Evolutionary conservation across 2,329 filamentous ascomycete genomes (phyloP), one percentile per base, ranked within the genome.

Genomic region (Pseudogymnoascus sp.): DNA sequence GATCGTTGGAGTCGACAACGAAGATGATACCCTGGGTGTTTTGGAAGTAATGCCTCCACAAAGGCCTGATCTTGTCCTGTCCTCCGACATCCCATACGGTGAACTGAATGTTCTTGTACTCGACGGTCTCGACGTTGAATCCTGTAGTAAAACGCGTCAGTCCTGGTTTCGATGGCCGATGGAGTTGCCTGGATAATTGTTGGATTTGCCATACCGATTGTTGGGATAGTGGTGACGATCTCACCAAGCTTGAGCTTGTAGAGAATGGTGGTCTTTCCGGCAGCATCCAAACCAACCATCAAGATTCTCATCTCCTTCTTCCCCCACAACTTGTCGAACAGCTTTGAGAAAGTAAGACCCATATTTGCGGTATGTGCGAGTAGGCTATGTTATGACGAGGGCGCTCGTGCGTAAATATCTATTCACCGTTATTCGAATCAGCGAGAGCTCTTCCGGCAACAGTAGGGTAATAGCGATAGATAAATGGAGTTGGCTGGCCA

Each of bases 221-320:
- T 99, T 70, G 94, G 94, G 74, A 99, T 99, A 70, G 94, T 99
- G 75, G 94, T 97, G 77, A 97, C 94, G 76, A 96, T 94, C 84
- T 97, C 89, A 81, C 94, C 93, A 74, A 99, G 90, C 86, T 99
- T 99, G 78, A 99, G 87, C 86, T 99, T 99, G 84, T 99, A 99
- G 71, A 99, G 87, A 75, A 99, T 99, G 72, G 94, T 99, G 74
- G 94, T 99, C 86, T 99, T 99, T 89, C 94, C 94, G 78, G 94
- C 94, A 73, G 94, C 94, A 79, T 99, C 94, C 74, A 99, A 87
- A 85, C 94, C 94, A 72, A 99, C 92, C 94, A 99, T 99, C 79
- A 99, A 80, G 82, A 99, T 97, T 84, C 94, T 88, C 94, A 99
- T 99, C 87, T 99, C 94, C 88, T 97, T 97, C 89, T 96, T 96